Conservation (phyloP, 371 early-diverging fungal species). For the Quaeritorhiza haematococci region DNA sequence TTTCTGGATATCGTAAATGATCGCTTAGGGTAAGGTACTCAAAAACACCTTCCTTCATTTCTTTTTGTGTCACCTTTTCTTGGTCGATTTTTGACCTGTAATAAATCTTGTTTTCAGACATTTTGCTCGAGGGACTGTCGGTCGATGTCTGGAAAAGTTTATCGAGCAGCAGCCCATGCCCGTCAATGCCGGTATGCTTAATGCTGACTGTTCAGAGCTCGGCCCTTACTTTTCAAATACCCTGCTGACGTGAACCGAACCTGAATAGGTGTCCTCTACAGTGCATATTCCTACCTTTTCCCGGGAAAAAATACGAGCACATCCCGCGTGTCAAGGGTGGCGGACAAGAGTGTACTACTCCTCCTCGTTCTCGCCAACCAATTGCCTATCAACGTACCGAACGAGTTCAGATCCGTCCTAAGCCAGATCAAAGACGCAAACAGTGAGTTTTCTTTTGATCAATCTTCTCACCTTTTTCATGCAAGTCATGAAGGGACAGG, state of each 20-base stretch:
- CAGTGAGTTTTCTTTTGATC: no score
- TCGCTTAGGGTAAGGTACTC: slow-evolving; percentile 42
- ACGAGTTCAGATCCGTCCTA: slow-evolving; percentile 50
- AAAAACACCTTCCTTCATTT: not conserved
- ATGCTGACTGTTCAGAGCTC: no score
- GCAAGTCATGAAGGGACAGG: no score
- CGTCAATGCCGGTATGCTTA: slow-evolving; percentile 50
- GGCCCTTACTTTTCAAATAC: no score
- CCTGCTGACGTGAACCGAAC: no score
- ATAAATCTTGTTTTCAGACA: slow-evolving; percentile 26
- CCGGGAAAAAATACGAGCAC: slow-evolving; percentile 34
- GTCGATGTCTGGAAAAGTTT: slow-evolving; percentile 55
- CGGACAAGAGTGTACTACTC: slow-evolving; percentile 59
- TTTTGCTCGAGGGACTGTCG: slow-evolving; percentile 53
- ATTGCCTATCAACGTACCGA: slow-evolving; percentile 17
- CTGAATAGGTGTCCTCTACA: slow-evolving; percentile 52
- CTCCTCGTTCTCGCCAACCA: slow-evolving; percentile 43
- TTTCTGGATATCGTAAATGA: slow-evolving; percentile 57
- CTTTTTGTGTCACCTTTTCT: not conserved
- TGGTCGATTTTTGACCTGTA: no score
- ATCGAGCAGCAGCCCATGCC: slow-evolving; percentile 58
- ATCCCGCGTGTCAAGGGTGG: slow-evolving; percentile 49
- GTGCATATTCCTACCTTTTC: slow-evolving; percentile 68
- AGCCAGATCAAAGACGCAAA: slow-evolving; percentile 51
- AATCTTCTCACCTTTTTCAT: no score